Base-by-base conservation (phyloP, 1,284 basidiomycete species). In the Inonotus hispidus region DNA sequence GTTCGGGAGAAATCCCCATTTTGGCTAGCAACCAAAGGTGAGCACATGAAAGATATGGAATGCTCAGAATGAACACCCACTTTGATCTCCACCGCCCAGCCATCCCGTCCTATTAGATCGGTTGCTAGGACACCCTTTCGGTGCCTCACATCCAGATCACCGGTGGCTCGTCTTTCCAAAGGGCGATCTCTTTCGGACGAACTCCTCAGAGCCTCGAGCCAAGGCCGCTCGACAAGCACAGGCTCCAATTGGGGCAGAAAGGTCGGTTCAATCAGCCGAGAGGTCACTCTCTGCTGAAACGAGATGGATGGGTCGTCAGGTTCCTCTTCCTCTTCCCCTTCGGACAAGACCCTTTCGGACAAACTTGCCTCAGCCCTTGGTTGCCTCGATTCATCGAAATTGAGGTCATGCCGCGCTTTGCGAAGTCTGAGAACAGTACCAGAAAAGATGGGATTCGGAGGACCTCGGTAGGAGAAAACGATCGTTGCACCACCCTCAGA, bases 401-500 rank as follows among this genome's bases (percentile, higher is more conserved):
- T 38, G n/a, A 61, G 58, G 37, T 68, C 65, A 43, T 66, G 61
- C 7, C 68, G 63, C 7, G 70, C 63, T 70, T 95, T 95, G 61
- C 87, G 81, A 50, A 95, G 75, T 8, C 93, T 82, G 35, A 97
- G 77, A 0, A 89, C 88, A 45, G 77, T 89, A 6, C 83, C 82
- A 53, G 78, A 72, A 68, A 90, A 88, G 1, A 70, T 64, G 1
- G 77, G 71, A 56, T 73, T 63, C 1, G 65, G 53, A 0, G 81
- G 74, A 0, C 92, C 91, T 11, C 70, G 68, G 70, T 94, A 95
- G 7, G 88, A 85, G 73, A 93, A 92, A 23, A 96, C 91, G 65
- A 93, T 84, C 8, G 91, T 90, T 8, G 92, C 88, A n/a, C 90
- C 92, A 14, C 94, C 94, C 74, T 96, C 94, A 1, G 91, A 86